Evolutionary conservation across 352 stramenopile genomes (phyloP).

Genomic region (Phytophthora capsici): DNA sequence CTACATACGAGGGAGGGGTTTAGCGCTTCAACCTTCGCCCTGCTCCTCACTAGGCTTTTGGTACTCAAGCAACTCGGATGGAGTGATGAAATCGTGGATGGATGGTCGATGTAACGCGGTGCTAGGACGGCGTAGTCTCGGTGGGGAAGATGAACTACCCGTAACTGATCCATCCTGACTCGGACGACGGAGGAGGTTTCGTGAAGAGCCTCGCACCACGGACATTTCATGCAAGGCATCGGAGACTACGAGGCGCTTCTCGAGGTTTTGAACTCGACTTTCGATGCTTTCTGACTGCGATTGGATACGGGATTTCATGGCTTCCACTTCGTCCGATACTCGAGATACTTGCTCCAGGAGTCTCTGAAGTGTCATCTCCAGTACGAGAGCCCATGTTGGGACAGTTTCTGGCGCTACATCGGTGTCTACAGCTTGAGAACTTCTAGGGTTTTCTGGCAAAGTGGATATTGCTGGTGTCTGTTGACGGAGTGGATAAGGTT

Average conservation of each 20-base stretch:
- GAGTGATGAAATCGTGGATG: constrained; percentile 64
- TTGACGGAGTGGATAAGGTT: constrained; percentile 12
- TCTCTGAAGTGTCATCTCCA: constrained; percentile 60
- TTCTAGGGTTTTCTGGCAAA: constrained; percentile 21
- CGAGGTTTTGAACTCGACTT: constrained; percentile 46
- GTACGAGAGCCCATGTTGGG: constrained; percentile 56
- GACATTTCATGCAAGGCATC: constrained; percentile 63
- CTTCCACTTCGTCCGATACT: constrained; percentile 65
- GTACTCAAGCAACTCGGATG: constrained; percentile 69
- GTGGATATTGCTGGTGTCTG: constrained; percentile 18
- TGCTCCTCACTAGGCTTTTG: constrained; percentile 37
- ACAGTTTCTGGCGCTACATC: constrained; percentile 19
- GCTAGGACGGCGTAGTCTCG: constrained; percentile 12
- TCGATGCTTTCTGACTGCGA: constrained; percentile 51
- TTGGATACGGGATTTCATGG: constrained; percentile 53
- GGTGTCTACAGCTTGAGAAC: neutral
- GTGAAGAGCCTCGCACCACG: constrained; percentile 19
- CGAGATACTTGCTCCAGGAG: constrained; percentile 59
- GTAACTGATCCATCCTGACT: constrained; percentile 9
- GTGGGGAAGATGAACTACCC: constrained; percentile 3
- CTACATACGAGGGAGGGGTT: constrained; percentile 15
- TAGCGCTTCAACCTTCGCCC: constrained; percentile 22
- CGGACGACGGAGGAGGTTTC: constrained; percentile 24
- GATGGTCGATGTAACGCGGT: constrained; percentile 40
- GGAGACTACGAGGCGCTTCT: constrained; percentile 52